Evolutionary conservation across 2,329 filamentous ascomycete genomes (phyloP).

Genomic region (Trichoderma aggressivum): DNA sequence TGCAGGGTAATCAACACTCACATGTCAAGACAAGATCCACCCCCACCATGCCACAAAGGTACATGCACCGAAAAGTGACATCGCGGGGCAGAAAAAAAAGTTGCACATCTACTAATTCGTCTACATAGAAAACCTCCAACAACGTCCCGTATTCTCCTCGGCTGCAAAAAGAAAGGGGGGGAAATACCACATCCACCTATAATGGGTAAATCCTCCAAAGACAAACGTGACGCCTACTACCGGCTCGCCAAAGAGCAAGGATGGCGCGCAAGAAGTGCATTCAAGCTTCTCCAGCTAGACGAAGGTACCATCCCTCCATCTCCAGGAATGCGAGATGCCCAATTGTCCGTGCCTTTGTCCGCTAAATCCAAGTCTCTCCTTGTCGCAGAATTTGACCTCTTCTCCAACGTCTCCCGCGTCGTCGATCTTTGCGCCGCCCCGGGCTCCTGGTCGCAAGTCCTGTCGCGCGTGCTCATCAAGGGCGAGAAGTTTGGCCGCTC

Average conservation of each 20-base stretch:
- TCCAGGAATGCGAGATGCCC: background rate
- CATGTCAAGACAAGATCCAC: background rate
- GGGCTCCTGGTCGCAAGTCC: constrained; percentile 94
- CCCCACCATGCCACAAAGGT: constrained; percentile 3
- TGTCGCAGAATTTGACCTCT: constrained; percentile 78
- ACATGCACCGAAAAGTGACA: constrained; percentile 5
- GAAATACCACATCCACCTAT: constrained; percentile 16
- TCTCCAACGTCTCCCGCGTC: constrained; percentile 83
- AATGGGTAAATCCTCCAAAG: constrained; percentile 98
- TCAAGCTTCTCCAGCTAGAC: constrained; percentile 94
- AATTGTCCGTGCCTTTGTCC: background rate
- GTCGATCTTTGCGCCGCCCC: constrained; percentile 95
- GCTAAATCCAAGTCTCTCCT: background rate
- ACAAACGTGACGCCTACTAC: constrained; percentile 98
- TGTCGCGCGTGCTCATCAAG: constrained; percentile 89
- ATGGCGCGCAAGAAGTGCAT: constrained; percentile 93
- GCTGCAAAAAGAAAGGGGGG: background rate
- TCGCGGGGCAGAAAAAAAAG: constrained; percentile 17
- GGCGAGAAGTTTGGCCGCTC: constrained; percentile 83
- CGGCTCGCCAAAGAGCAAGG: constrained; percentile 97
- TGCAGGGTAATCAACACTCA: background rate
- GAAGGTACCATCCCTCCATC: constrained; percentile 48
- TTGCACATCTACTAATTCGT: background rate
- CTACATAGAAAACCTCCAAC: background rate
- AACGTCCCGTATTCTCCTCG: background rate